phyloP scores from a whole-genome alignment of 345 rosid genomes.

The Cardamine resedifolia region DNA sequence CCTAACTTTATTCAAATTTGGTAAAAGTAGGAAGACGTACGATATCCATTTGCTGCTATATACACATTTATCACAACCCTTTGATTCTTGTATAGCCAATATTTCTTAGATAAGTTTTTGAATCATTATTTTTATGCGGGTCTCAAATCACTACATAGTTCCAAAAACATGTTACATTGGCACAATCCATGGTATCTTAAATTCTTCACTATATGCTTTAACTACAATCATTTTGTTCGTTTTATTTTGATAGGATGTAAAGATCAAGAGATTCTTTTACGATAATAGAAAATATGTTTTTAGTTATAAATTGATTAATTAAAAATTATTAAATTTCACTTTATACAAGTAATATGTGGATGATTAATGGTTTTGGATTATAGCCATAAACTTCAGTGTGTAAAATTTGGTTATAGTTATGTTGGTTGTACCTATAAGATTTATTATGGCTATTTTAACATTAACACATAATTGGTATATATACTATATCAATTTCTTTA shows the following conservation, averaged over 20 bases:
- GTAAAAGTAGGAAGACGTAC: constrained; percentile 20
- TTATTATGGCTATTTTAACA: background rate
- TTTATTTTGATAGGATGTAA: background rate
- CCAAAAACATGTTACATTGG: background rate
- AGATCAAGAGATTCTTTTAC: background rate
- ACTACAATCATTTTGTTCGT: background rate
- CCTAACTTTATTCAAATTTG: constrained; percentile 23
- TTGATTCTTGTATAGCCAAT: background rate
- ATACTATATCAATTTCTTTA: background rate
- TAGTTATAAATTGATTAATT: background rate
- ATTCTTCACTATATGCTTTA: background rate
- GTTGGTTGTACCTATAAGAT: background rate
- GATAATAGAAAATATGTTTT: background rate
- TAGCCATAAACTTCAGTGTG: background rate
- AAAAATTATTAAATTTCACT: too few relatives aligned
- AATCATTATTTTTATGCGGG: background rate
- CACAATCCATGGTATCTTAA: background rate
- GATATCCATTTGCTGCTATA: constrained; percentile 16
- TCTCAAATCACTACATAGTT: background rate
- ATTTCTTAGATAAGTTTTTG: background rate
- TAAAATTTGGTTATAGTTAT: background rate
- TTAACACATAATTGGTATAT: background rate
- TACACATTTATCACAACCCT: constrained; percentile 1
- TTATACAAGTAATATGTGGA: background rate
- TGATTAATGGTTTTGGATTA: background rate